Base-by-base conservation (phyloP, 2,329 filamentous ascomycete genomes). In the Pseudogymnoascus sp. region DNA sequence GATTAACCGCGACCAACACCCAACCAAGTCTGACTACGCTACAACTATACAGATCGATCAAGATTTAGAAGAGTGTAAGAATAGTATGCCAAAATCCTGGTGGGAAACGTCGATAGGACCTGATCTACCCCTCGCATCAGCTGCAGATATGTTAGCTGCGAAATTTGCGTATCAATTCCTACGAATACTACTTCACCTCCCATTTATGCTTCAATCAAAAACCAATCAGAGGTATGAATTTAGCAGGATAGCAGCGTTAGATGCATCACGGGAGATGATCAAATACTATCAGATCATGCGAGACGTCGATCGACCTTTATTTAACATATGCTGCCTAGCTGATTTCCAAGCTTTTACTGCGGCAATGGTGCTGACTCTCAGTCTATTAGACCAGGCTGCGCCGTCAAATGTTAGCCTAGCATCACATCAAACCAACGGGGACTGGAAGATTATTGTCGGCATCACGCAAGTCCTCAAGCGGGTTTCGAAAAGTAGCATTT, bases 271-370 rank as follows among this genome's bases (percentile, higher is more conserved):
- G 56, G 74, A 75, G 37, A 73, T 77, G 60, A 73, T 81, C 23
- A 64, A 66, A 14, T 66, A 73, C 10, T 81, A 79, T 65, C 72
- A 71, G 16, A 69, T 68, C 12, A 64, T 78, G 5, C 73, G 76
- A 61, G 68, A 69, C 18, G 69, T 65, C 31, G 63, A 62, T 18
- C 53, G 63, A 5, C 68, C 68, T 14, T 71, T 70, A 11, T 70
- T 75, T 5, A 75, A 76, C 59, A 69, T 77, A 8, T 80, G 79
- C 70, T 79, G 80, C 50, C 66, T 80, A 37, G 72, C 78, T 56
- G 80, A 82, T 64, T 82, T 82, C 60, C 71, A 78, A 61, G 75
- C 75, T 1, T 82, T 82, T 65, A 79, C 73, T 1, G 75, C 76
- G 3, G 75, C 78, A 12, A 75, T 81, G 67, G 71, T 81, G 0